Evolutionary conservation across 2,329 filamentous ascomycete species (phyloP).

Genomic region (Drechslerella dactyloides): DNA sequence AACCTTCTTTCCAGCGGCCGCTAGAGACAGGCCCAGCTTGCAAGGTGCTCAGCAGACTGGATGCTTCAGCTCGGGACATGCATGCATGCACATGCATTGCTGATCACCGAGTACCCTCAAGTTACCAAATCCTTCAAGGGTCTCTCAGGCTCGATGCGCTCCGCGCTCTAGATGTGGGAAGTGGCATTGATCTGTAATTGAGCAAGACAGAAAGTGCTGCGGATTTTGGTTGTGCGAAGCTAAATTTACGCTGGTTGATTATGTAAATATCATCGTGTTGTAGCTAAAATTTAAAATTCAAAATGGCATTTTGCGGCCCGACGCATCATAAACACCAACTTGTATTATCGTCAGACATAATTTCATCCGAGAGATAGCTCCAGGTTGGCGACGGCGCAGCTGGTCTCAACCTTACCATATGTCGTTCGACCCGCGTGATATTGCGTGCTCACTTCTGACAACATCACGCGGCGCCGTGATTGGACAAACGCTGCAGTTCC

Average conservation of each 20-base stretch:
- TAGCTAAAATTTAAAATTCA: no score
- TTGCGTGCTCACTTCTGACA: slow-evolving; percentile 48
- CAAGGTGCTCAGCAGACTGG: not conserved
- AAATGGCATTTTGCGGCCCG: no score
- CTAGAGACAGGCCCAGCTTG: no score
- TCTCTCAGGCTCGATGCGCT: no score
- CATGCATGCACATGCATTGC: not conserved
- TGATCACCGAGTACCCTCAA: no score
- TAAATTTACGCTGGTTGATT: no score
- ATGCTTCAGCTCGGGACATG: not conserved
- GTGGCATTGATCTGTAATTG: no score
- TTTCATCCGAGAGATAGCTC: not conserved
- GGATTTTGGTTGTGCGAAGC: no score
- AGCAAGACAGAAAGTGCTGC: no score
- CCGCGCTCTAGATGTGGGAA: no score
- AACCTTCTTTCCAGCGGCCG: slow-evolving; percentile 1
- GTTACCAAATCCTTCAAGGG: no score
- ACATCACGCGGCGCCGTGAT: slow-evolving; percentile 34
- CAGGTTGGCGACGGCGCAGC: not conserved
- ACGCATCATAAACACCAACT: not conserved
- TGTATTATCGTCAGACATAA: not conserved
- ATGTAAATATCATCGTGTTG: no score
- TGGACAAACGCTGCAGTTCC: slow-evolving; percentile 13
- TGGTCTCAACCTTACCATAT: slow-evolving; percentile 9
- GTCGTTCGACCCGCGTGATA: slow-evolving; percentile 35